These are phyloP conservation scores for Hyphodiscus hymeniophilus DNA, from an alignment of 495 filamentous ascomycete genomes.

Conservation along the genomic window DNA sequence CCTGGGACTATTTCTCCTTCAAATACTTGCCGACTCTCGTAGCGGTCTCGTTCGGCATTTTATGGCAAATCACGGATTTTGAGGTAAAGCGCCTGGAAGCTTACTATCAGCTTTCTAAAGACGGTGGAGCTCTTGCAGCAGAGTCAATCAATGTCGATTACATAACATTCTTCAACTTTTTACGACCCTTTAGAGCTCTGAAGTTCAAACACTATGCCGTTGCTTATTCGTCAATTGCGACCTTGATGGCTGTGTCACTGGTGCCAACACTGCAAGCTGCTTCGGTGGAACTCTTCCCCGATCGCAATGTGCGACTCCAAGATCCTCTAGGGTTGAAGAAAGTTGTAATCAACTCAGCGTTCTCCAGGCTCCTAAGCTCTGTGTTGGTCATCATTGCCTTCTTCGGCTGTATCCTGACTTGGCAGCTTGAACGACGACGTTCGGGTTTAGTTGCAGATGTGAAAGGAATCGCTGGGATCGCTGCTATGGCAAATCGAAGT, in stretches of 20 bases:
- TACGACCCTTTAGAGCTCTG: slow-evolving; percentile 53
- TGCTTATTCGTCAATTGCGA: slow-evolving; percentile 49
- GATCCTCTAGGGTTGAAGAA: slow-evolving; percentile 29
- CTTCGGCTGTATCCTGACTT: slow-evolving; percentile 48
- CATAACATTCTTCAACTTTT: slow-evolving; percentile 52
- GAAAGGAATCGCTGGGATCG: slow-evolving; percentile 65
- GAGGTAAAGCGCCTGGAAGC: slow-evolving; percentile 68
- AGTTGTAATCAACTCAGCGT: slow-evolving; percentile 47
- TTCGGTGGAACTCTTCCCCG: slow-evolving; percentile 43
- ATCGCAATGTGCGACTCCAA: slow-evolving; percentile 24
- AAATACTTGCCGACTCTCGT: slow-evolving; percentile 65
- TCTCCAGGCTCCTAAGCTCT: slow-evolving; percentile 50
- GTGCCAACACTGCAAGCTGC: slow-evolving; percentile 56
- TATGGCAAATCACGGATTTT: slow-evolving; percentile 69
- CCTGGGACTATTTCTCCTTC: slow-evolving; percentile 53
- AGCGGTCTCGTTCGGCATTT: slow-evolving; percentile 60
- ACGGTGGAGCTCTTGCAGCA: slow-evolving; percentile 52
- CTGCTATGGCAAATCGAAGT: slow-evolving; percentile 61
- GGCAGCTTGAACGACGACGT: slow-evolving; percentile 47
- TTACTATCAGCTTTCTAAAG: slow-evolving; percentile 64
- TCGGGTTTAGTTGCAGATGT: slow-evolving; percentile 61
- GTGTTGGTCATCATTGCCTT: slow-evolving; percentile 43
- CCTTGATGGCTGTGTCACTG: slow-evolving; percentile 53
- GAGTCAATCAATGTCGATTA: slow-evolving; percentile 70
- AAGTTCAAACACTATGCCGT: slow-evolving; percentile 57